Evolutionary conservation across 257 asterid genomes (phyloP), one percentile per base, ranked within the genome.

Genomic region (Marsdenia floribunda): DNA sequence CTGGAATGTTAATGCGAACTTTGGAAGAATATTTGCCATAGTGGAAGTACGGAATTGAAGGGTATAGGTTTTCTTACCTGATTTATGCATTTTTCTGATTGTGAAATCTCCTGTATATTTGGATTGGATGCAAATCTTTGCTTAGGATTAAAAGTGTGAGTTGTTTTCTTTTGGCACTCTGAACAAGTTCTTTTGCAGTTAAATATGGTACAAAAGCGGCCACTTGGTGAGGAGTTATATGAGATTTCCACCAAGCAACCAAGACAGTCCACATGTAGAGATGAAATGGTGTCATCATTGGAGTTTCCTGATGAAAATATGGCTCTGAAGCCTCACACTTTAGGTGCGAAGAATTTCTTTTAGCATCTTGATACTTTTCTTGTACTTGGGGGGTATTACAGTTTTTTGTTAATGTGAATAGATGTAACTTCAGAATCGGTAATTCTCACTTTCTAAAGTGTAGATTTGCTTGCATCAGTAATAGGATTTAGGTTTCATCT

Each of bases 151-250:
- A 18, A 4, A 3, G 33, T n/a, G 13, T 0, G 15, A 44, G 22
- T 55, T 57, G 35, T 22, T 70, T 52, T 66, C 57, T 60, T 38
- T 7, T 68, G 60, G 70, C 68, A 3, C 24, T 55, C 37, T 71
- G 35, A 5, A 26, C 68, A 26, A 63, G 35, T 54, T 24, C 3
- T 71, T 26, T 71, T 73, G 72, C 89, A 87, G 91, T 70, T 73
- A 75, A 77, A 77, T 37, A 87, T 87, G 91, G 86, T 85, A 53
- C 87, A 81, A 68, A 87, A 87, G 64, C 82, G 91, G 24, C 80
- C 82, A 42, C 82, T 44, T 70, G 77, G 57, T 65, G 86, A 81
- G 73, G 84, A 83, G 75, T 59, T 74, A 29, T 73, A 72, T 35
- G 84, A 77, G 64, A 77, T 67, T 74, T 76, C 83, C 19, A 52